A percentile compares a stretch with the other conserved stretches of the same genome.
Conservation (phyloP, 108 stramenopile species). For the Nitzschia inconspicua region DNA sequence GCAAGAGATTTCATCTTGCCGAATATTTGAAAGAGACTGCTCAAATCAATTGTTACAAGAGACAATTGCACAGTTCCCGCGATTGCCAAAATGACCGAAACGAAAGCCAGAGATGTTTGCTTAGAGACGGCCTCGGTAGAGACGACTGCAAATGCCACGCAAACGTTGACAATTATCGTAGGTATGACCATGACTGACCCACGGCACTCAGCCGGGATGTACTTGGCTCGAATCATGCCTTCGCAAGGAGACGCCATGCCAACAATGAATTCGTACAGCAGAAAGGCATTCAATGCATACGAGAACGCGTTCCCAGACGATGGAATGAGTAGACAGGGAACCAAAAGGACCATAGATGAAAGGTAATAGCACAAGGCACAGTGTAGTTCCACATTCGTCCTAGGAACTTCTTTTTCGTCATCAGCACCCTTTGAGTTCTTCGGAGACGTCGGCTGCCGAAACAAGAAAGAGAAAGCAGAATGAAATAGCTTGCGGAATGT, state of each 20-base stretch:
- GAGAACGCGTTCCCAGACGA: constrained; percentile 21
- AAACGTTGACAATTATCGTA: constrained; percentile 35
- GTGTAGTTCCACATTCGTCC: constrained; percentile 38
- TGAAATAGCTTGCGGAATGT: constrained; percentile 24
- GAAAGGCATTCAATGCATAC: constrained; percentile 26
- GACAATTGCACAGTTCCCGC: not conserved
- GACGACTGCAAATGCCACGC: constrained; percentile 27
- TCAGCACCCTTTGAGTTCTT: not conserved
- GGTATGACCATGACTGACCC: constrained; percentile 45
- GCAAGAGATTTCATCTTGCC: not conserved
- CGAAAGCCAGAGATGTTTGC: not conserved
- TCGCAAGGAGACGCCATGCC: constrained; percentile 44
- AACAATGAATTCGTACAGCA: constrained; percentile 41
- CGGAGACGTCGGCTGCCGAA: not conserved
- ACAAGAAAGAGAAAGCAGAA: constrained; percentile 12
- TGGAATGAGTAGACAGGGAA: constrained; percentile 20
- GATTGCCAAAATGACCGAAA: not conserved
- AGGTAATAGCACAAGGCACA: constrained; percentile 27
- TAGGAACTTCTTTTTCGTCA: constrained; percentile 19
- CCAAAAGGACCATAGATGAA: constrained; percentile 21
- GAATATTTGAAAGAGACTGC: not conserved
- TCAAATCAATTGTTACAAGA: not conserved
- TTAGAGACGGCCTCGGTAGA: constrained; percentile 20
- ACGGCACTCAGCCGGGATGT: constrained; percentile 34
- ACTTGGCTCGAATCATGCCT: constrained; percentile 43